These are phyloP conservation scores for Diutina pseudorugosa DNA, from an alignment of 1,139 yeast species.

Conservation along the genomic window DNA sequence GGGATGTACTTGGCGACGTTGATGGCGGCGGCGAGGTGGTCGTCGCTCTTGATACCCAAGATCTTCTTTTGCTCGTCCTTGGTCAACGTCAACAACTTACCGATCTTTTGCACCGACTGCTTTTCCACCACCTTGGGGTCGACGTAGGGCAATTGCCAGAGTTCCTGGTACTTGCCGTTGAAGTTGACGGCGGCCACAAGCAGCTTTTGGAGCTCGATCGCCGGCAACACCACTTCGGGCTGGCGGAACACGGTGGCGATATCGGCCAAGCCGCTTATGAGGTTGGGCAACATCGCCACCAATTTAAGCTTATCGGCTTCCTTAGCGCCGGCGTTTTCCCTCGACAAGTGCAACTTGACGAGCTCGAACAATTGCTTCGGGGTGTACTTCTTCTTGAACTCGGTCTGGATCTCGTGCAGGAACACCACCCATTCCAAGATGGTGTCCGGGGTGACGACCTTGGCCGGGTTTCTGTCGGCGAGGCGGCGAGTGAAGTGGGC, in stretches of 20 bases:
- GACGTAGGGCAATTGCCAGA: slow-evolving; percentile 74
- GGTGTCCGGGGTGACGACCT: slow-evolving; percentile 46
- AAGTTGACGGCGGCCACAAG: slow-evolving; percentile 70
- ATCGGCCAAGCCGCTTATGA: slow-evolving; percentile 66
- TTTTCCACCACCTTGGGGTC: slow-evolving; percentile 30
- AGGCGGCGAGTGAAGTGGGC: slow-evolving; percentile 51
- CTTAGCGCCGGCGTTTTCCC: slow-evolving; percentile 36
- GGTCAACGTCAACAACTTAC: slow-evolving; percentile 51
- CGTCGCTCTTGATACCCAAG: slow-evolving; percentile 41
- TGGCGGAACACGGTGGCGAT: slow-evolving; percentile 73
- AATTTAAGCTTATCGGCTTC: slow-evolving; percentile 41
- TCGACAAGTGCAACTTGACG: slow-evolving; percentile 16
- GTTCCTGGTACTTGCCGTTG: slow-evolving; percentile 43
- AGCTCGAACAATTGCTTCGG: background rate
- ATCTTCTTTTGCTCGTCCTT: slow-evolving; percentile 42
- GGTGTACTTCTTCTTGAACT: slow-evolving; percentile 13
- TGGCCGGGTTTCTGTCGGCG: slow-evolving; percentile 68
- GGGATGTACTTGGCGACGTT: slow-evolving; percentile 61
- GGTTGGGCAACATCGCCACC: slow-evolving; percentile 50
- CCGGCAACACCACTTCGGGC: slow-evolving; percentile 47
- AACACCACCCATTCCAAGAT: slow-evolving; percentile 51
- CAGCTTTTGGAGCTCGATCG: slow-evolving; percentile 59
- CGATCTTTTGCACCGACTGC: slow-evolving; percentile 43
- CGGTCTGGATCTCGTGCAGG: slow-evolving; percentile 47
- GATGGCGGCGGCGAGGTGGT: slow-evolving; percentile 35